Base-by-base conservation (phyloP, 2,329 filamentous ascomycete genomes). In the Exophiala dermatitidis region DNA sequence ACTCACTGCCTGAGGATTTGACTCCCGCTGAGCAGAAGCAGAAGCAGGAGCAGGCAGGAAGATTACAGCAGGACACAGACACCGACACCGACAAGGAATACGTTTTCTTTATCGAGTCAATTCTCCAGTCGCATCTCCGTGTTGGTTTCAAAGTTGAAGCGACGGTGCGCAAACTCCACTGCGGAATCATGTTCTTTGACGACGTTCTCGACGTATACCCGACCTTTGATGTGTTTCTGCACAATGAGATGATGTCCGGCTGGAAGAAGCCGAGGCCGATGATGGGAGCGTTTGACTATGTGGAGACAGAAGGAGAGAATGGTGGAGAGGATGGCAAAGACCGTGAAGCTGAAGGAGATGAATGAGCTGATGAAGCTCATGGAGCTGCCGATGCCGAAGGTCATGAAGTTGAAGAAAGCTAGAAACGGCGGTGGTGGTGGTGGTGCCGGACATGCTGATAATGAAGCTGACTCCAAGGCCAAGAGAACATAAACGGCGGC, bases 91-190 rank as follows among this genome's bases (percentile, higher is more conserved):
- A 62, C 2, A 57, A 69, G 12, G 63, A 71, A 50, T 74, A 74
- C 46, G 71, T 75, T 8, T 84, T 94, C 59, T 81, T 86, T 63
- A 65, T 95, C 2, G 90, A 95, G 56, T 77, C 81, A 29, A 67
- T 76, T 3, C 66, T 81, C 2, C 69, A 86, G 12, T 56, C 72
- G 30, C 72, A 79, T 51, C 80, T 86, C 64, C 78, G 79, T 54
- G 68, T 77, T 0, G 87, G 88, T 0, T 79, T 85, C 75, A 86
- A 83, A 66, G 62, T 87, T 33, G 73, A 76, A 29, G 68, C 79
- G 0, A 70, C 67, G 0, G 70, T 87, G 6, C 79, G 76, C 59
- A 72, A 81, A 53, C 68, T 87, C 28, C 77, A 77, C 57, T 74
- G 75, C 28, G 84, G 81, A 2, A 55, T 88, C 28, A 75, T 73